Evolutionary conservation across 108 stramenopile species (phyloP), one percentile per base, ranked within the genome.

Genomic region (Pseudonitzschia multiseries): DNA sequence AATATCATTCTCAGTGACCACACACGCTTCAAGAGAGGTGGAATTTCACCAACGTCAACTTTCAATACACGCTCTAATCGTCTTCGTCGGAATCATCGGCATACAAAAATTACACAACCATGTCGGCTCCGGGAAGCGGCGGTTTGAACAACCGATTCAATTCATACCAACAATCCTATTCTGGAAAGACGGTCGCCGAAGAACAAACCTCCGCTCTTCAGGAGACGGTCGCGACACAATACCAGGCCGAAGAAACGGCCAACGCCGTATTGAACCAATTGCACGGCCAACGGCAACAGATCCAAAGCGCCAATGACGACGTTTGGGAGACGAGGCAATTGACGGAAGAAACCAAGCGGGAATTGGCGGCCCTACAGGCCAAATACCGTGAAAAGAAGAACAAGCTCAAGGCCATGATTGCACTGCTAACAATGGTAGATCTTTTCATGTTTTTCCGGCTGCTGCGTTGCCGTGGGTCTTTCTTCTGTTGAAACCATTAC

Each of bases 201-300:
- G 81, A 92, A 61, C 93, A 95, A 70, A 89, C 88, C 4, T 73
- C 82, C 22, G 71, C 86, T 20, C 67, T 95, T 32, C 80, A 87
- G 29, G 94, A 95, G 60, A 87, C 94, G 10, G 80, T 90, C 73
- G 80, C 86, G 43, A 91, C 94, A 29, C 91, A 91, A 60, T 89
- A 92, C 52, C 75, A 87, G 57, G 84, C 94, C 12, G 94, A 93
- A 74, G 86, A 83, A 17, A 89, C 91, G 8, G 90, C 91, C 28
- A 84, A 82, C 51, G 79, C 84, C n/a, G 89, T 95, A 9, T 50
- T 95, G 44, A 80, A 85, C 31, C 87, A 91, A 70, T 60, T 95
- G 81, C 85, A 88, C 52, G 71, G 74, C 21, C 94, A 95, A 59
- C 81, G 94, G 31, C 87, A 89, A 54, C 94, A 95, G 75, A 59